Evolutionary conservation across 2,329 filamentous ascomycete species (phyloP), one percentile per base, ranked within the genome.

Genomic region (Epichloe sibirici): DNA sequence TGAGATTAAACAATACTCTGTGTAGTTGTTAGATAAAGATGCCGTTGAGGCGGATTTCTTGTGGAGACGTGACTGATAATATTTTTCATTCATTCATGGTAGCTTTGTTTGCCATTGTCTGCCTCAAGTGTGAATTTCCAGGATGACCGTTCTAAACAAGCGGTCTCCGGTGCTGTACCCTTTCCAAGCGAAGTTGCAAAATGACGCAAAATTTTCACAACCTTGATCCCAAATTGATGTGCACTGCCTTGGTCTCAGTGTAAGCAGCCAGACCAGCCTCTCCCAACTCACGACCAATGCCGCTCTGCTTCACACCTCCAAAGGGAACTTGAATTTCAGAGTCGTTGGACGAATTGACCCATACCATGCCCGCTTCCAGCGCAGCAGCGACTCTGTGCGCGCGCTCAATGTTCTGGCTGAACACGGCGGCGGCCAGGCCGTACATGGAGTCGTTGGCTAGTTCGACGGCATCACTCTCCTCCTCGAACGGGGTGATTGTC

Each of bases 341-440:
- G 43, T 74, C 71, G 42, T 74, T 72, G 5, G 67, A 71, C 0
- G 69, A 71, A 59, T 77, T 77, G 54, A 77, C 70, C 74, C 73
- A 77, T 12, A 76, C 73, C 71, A 74, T 76, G 34, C 82, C 82
- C 1, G 79, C 74, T 63, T 85, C 78, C 49, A 85, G 77, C 15
- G 74, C 74, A 55, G 75, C 74, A 4, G 78, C 72, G 0, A 74
- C 69, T 12, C 69, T 69, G 56, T 76, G 74, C 3, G 72, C 68
- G 31, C 67, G 66, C 51, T 70, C 73, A 49, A 85, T 70, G 59
- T 83, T 75, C 52, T 76, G 70, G 0, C 76, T 85, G 58, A 85
- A 86, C 2, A 86, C 65, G 0, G 81, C 77, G 8, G 76, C 75
- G 2, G 77, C 81, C 0, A 85, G 72, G 1, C 81, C 82, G 57